Conservation (phyloP, 2,329 filamentous ascomycete genomes). For the Cordyceps javanica region DNA sequence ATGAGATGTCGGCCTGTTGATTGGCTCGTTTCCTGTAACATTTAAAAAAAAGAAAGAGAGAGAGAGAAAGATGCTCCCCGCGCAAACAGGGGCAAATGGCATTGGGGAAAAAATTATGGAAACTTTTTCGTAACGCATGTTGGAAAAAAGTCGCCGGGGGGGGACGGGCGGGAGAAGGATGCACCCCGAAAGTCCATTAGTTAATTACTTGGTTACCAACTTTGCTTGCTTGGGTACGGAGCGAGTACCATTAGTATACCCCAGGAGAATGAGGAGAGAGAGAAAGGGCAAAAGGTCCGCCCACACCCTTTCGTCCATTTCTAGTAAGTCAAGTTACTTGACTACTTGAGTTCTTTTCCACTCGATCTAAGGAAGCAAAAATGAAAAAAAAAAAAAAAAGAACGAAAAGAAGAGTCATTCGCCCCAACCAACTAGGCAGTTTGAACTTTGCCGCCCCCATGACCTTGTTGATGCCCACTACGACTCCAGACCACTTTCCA, state of each 20-base stretch:
- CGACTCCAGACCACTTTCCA: too few species aligned
- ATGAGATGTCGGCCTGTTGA: not conserved
- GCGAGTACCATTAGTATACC: too few species aligned
- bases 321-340: too few species aligned
- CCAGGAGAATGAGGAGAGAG: not conserved
- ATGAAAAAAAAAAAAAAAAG: too few species aligned
- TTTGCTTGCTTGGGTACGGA: too few species aligned
- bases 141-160: not conserved
- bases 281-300: not conserved
- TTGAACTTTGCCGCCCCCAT: not conserved
- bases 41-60: too few species aligned
- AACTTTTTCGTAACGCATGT: constrained; percentile 10
- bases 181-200: not conserved
- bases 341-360: not conserved
- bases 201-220: too few species aligned
- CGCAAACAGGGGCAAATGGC: not conserved
- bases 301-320: not conserved
- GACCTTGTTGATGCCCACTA: too few species aligned
- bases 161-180: too few species aligned
- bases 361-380: not conserved
- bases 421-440: too few species aligned
- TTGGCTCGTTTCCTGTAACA: not conserved
- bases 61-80: too few species aligned
- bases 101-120: not conserved
- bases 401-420: not conserved